Percentiles rank a stretch among this genome's conserved stretches.
Evolutionary conservation across 2,329 filamentous ascomycete species (phyloP).

Genomic region (Sporothrix protearum): DNA sequence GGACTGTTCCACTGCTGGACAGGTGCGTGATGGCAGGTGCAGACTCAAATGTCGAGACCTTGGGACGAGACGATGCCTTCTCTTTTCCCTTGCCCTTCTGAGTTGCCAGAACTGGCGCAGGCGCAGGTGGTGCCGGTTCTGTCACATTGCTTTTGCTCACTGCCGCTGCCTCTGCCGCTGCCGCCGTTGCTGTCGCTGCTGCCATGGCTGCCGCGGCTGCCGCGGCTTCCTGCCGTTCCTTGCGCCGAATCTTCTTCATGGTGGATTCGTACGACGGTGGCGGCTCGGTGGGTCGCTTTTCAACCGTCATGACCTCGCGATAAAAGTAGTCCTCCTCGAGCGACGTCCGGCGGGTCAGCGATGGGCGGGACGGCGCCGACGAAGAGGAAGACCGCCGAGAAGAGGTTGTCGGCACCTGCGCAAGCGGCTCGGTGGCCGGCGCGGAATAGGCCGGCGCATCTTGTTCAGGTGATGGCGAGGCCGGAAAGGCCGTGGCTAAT

Average conservation of each 20-base stretch:
- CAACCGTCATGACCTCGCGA: conserved; percentile 48
- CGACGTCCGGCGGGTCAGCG: conserved; percentile 45
- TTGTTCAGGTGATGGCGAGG: not conserved
- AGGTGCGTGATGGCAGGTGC: not conserved
- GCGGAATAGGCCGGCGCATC: not conserved
- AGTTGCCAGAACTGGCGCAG: not conserved
- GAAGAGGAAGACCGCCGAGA: conserved; percentile 16
- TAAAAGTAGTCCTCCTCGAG: conserved; percentile 56
- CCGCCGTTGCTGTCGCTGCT: not conserved
- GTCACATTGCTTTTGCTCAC: not conserved
- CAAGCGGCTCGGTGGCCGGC: not conserved
- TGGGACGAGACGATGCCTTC: conserved; percentile 1
- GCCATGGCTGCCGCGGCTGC: not conserved
- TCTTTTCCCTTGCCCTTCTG: conserved; percentile 25
- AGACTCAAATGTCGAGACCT: not conserved
- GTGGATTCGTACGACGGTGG: conserved; percentile 46
- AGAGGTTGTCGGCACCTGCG: not conserved
- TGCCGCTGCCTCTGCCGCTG: not conserved
- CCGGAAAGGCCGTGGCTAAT: not conserved
- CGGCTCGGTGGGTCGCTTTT: conserved; percentile 43
- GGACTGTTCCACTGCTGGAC: not conserved
- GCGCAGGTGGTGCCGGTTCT: conserved; percentile 6
- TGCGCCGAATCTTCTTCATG: conserved; percentile 32
- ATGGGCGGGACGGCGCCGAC: conserved; percentile 29
- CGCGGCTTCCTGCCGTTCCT: conserved; percentile 26